Base-by-base conservation (phyloP, 495 filamentous ascomycete species). In the Cudoniella acicularis region DNA sequence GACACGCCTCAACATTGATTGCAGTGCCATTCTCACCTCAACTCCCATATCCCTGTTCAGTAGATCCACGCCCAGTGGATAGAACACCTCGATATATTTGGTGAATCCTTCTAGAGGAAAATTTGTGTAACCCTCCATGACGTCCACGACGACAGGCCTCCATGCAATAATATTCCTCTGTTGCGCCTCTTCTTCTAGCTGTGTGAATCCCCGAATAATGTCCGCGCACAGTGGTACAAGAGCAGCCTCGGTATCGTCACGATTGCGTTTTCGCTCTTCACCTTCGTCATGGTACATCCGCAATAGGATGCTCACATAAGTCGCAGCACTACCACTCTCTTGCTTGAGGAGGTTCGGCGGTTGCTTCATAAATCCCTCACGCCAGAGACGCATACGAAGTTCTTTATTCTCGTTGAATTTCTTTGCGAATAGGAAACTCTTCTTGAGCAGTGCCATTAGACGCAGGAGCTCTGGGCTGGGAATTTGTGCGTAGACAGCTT, bases 361-460 rank as follows among this genome's bases (percentile, higher is more conserved):
- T 69, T 97, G 92, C 74, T 96, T 97, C 94, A 99, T 99, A 81
- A 98, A 99, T 6, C 94, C 94, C 67, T 99, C 95, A 22, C 90
- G 79, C 92, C 93, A 98, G 9, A 99, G 77, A 40, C 91, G 83
- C 85, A 95, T 96, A 18, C 94, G 84, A 24, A 99, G 77, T 60
- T 97, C 95, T 70, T 96, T 95, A 75, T 99, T 92, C 59, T 87
- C 88, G 71, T 99, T 99, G 80, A 99, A 99, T 59, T 87, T 89
- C 70, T 93, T 92, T 11, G 95, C 94, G 62, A 99, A 99, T 26
- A 90, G 84, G 74, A 95, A 98, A 43, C 87, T 91, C 73, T 94
- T 93, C 73, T 97, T 98, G 18, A 99, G 75, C 3, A 98, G 78
- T 6, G 83, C 85, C 95, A 98, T 99, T 22, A 99, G 75, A 4